Conservation (phyloP, 257 asterid genomes). For the Solanum microdontum region DNA sequence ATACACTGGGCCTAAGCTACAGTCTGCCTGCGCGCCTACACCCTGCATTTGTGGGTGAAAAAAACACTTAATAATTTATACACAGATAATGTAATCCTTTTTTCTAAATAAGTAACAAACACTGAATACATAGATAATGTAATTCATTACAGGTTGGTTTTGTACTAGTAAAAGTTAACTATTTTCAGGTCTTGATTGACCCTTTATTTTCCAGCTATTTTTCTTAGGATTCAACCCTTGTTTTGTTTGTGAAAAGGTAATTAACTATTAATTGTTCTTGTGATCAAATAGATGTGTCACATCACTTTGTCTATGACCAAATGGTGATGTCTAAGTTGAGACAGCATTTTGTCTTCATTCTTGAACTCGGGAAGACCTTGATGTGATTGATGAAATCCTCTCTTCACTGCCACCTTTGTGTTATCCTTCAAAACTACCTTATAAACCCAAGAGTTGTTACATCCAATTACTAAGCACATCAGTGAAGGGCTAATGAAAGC, state of each 20-base stretch:
- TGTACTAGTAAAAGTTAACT: too few relatives aligned
- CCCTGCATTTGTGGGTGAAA: too few relatives aligned
- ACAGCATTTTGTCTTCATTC: conserved; percentile 29
- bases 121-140: neutral
- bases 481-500: too few relatives aligned
- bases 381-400: conserved; percentile 14
- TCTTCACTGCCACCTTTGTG: conserved; percentile 24
- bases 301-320: conserved; percentile 1
- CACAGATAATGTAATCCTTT: neutral
- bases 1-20: neutral
- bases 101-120: neutral
- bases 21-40: too few relatives aligned
- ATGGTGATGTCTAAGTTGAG: conserved; percentile 29
- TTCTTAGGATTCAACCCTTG: too few relatives aligned
- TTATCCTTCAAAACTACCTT: conserved; percentile 21
- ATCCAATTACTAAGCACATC: too few relatives aligned
- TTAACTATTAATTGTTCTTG: too few relatives aligned
- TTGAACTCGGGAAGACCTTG: conserved; percentile 25
- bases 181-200: too few relatives aligned
- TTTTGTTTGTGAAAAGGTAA: too few relatives aligned
- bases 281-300: too few relatives aligned
- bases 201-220: too few relatives aligned
- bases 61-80: neutral
- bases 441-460: conserved; percentile 4
- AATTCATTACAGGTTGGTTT: neutral